Evolutionary conservation across 164 flowering plant species (phyloP).

Genomic region (Berberis vulgaris): DNA sequence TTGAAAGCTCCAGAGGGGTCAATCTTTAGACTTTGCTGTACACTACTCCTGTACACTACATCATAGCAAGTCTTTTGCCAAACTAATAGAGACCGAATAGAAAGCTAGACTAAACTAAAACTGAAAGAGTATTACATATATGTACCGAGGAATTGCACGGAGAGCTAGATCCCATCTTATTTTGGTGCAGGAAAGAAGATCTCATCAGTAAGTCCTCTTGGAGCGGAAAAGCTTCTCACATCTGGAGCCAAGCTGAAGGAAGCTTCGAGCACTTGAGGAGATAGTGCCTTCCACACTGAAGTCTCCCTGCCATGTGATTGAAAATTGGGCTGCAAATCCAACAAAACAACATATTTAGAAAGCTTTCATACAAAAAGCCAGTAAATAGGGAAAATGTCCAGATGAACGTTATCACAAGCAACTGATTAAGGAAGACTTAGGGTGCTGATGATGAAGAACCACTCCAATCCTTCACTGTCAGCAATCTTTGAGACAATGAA

Average conservation of each 20-base stretch:
- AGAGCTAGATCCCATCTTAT: background rate
- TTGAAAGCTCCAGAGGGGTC: too few species aligned
- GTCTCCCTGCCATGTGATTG: constrained; percentile 66
- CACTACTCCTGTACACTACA: too few species aligned
- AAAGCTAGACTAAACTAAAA: background rate
- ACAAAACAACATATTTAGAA: background rate
- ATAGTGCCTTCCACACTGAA: constrained; percentile 60
- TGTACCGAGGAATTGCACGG: background rate
- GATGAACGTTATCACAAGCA: background rate
- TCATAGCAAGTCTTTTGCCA: too few species aligned
- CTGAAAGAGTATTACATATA: background rate
- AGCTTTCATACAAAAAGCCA: background rate
- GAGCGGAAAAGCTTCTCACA: background rate
- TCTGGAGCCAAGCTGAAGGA: constrained; percentile 1
- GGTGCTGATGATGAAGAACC: constrained; percentile 86
- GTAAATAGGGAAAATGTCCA: background rate
- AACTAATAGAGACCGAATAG: too few species aligned
- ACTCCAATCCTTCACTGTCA: constrained; percentile 50
- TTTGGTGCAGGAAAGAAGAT: constrained; percentile 1
- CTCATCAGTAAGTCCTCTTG: background rate
- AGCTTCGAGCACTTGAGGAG: constrained; percentile 40
- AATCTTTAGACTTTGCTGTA: too few species aligned
- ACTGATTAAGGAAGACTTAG: constrained; percentile 36
- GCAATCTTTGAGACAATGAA: constrained; percentile 68
- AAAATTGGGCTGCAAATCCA: constrained; percentile 51